Base-by-base conservation (phyloP, 2,329 filamentous ascomycete genomes). In the Verticillium zaregamsianum region DNA sequence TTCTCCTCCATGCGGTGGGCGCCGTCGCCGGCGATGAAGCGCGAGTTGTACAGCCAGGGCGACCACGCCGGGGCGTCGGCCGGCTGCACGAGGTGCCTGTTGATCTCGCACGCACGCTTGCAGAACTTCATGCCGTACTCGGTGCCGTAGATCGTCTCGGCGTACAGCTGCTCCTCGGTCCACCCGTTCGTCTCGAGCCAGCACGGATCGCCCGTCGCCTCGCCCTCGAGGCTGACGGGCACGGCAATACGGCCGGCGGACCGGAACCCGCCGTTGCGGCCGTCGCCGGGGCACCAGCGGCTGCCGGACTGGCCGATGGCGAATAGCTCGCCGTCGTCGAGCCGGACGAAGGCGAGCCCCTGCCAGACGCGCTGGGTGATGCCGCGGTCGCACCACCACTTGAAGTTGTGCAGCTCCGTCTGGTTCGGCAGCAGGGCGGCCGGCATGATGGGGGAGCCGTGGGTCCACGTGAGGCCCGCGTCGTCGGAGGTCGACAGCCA, bases 361-460 rank as follows among this genome's bases (percentile, higher is more conserved):
- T 65, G 64, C 58, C 64, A 66, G 2, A 64, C 68, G 4, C 68
- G 64, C 60, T 68, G 68, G 28, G 59, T 62, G 25, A 68, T 68
- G 3, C 64, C 65, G 11, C 61, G 55, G 45, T 68, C 63, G 57
- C 68, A 70, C 66, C 67, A 70, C 59, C 68, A 67, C 20, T 61
- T 68, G 60, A 65, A 69, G 57, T 69, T 65, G 9, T 63, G 54
- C 14, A 61, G 52, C 14, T 64, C 61, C 2, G 68, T 69, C 61
- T 70, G 68, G 60, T 69, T 69, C 1, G 68, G 65, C 3, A 70
- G 66, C 9, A 70, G 32, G 2, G 68, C 68, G 12, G 68, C 62
- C 11, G 68, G 67, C 55, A 70, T 55, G 28, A 70, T 59, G 45
- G 58, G 60, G 33, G 37, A 40, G 7, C 66, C 59, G 1, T 58